Evolutionary conservation across 208 protist genomes (phyloP).

Genomic region (Trypanosoma cruzi): DNA sequence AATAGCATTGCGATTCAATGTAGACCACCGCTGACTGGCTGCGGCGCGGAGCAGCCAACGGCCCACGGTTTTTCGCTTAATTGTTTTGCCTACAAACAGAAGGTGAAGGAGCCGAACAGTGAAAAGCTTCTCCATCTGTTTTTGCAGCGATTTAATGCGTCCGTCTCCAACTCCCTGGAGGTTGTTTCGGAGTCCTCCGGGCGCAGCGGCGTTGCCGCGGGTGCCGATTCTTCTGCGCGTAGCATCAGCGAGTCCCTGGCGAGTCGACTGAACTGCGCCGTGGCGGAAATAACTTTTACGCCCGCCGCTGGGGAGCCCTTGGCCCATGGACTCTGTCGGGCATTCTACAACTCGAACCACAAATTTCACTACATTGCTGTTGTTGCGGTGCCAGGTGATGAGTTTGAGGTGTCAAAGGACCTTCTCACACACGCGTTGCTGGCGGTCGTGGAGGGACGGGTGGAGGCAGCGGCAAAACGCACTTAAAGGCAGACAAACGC

Average conservation of each 20-base stretch:
- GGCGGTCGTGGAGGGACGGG: constrained; percentile 71
- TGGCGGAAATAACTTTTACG: constrained; percentile 77
- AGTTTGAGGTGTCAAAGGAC: constrained; percentile 65
- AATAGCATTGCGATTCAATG: constrained; percentile 82
- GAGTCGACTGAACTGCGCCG: constrained; percentile 54
- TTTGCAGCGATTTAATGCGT: constrained; percentile 79
- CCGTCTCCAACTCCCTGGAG: constrained; percentile 70
- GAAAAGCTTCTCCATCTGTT: constrained; percentile 68
- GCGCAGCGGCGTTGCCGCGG: neutral
- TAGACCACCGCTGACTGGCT: constrained; percentile 39
- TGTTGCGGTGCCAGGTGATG: constrained; percentile 71
- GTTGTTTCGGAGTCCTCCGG: constrained; percentile 33
- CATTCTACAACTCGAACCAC: constrained; percentile 79
- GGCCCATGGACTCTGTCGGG: constrained; percentile 73
- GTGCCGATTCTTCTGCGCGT: constrained; percentile 13
- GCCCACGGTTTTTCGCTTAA: constrained; percentile 82
- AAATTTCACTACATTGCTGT: constrained; percentile 81
- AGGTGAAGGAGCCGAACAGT: constrained; percentile 59
- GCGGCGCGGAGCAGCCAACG: constrained; percentile 14
- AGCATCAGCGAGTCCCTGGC: constrained; percentile 48
- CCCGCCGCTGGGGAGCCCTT: constrained; percentile 51
- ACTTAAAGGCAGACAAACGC: constrained; percentile 29
- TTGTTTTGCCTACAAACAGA: constrained; percentile 81
- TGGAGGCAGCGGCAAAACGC: constrained; percentile 63
- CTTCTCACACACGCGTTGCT: constrained; percentile 70